Conservation (phyloP, 2,329 filamentous ascomycete species). For the Hypoxylon sp. region DNA sequence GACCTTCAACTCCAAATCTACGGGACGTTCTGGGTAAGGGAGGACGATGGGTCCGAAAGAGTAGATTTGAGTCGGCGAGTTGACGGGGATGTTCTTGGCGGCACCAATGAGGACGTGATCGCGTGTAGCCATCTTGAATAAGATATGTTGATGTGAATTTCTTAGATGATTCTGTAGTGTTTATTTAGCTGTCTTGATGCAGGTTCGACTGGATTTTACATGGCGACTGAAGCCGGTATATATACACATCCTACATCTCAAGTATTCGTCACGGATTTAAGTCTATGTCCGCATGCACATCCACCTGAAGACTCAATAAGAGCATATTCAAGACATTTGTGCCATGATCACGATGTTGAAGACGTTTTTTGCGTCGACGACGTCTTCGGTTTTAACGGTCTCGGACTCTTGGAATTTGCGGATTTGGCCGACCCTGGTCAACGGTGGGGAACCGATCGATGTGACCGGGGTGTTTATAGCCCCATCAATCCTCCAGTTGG, state of each 20-base stretch:
- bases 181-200: conserved; percentile 8
- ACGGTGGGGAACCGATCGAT: too few species aligned
- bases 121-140: conserved; percentile 22
- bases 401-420: too few species aligned
- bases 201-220: neutral
- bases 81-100: conserved; percentile 48
- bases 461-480: too few species aligned
- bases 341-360: too few species aligned
- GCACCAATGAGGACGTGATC: conserved; percentile 41
- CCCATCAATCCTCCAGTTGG: too few species aligned
- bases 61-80: conserved; percentile 44
- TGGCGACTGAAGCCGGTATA: conserved; percentile 2
- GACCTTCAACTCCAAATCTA: conserved; percentile 49
- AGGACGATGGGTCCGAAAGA: conserved; percentile 46
- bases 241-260: too few species aligned
- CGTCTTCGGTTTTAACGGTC: too few species aligned
- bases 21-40: conserved; percentile 38
- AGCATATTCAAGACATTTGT: neutral
- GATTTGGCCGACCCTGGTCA: too few species aligned
- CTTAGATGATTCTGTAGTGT: neutral
- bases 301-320: neutral
- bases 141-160: neutral
- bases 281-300: conserved; percentile 6
- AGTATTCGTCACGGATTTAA: too few species aligned
- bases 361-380: too few species aligned